A percentile compares a stretch with the other conserved stretches of the same genome.
phyloP scores from a whole-genome alignment of 352 stramenopile species.

The Pythium dissotocum region DNA sequence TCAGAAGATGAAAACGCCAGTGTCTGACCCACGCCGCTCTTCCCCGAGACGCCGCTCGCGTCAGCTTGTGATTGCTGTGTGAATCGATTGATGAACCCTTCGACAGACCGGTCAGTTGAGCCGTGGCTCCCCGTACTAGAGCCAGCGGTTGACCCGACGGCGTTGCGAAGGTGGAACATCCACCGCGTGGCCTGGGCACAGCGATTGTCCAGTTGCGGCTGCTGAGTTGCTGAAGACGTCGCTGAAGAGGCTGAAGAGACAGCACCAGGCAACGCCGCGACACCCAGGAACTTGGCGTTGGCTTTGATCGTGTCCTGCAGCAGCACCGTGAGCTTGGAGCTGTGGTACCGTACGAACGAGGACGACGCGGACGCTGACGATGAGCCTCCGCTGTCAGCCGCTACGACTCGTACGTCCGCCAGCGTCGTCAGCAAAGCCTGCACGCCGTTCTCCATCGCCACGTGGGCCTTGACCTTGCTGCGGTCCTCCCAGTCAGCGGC shows the following conservation, averaged over 20 bases:
- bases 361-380: neutral
- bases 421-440: conserved; percentile 57
- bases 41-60: neutral
- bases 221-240: neutral
- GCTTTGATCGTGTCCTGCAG: conserved; percentile 77
- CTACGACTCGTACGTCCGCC: conserved; percentile 43
- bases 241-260: neutral
- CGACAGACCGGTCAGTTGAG: conserved; percentile 47
- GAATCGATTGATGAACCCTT: conserved; percentile 70
- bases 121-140: conserved; percentile 11
- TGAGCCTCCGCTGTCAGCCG: neutral
- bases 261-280: conserved; percentile 37
- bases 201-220: conserved; percentile 14
- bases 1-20: conserved; percentile 45
- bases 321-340: conserved; percentile 77
- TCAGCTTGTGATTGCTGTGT: conserved; percentile 37
- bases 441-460: conserved; percentile 60
- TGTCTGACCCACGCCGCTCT: conserved; percentile 21
- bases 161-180: conserved; percentile 47
- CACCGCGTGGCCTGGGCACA: conserved; percentile 32
- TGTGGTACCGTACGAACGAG: conserved; percentile 70
- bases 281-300: conserved; percentile 50
- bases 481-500: conserved; percentile 23
- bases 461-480: conserved; percentile 44
- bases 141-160: conserved; percentile 29